Evolutionary conservation across 2,329 filamentous ascomycete species (phyloP).

Genomic region (Grosmannia huntii): DNA sequence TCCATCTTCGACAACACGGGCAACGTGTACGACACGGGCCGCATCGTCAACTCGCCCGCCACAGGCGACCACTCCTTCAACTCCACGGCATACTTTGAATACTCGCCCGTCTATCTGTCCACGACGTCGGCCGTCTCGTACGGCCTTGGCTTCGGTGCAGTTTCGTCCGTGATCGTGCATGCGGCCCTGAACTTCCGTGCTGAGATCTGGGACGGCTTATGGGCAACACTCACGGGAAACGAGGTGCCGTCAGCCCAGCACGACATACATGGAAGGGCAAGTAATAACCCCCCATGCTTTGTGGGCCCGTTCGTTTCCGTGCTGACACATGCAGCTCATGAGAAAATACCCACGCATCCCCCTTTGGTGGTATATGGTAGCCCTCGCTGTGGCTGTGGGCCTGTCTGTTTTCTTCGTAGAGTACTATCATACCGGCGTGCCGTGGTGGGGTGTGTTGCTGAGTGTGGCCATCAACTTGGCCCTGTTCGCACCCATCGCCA

Average conservation of each 20-base stretch:
- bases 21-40: conserved; percentile 41
- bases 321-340: conserved; percentile 30
- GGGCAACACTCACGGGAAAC: conserved; percentile 38
- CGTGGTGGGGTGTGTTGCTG: conserved; percentile 41
- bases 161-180: conserved; percentile 45
- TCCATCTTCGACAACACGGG: conserved; percentile 53
- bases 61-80: conserved; percentile 34
- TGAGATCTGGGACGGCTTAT: conserved; percentile 26
- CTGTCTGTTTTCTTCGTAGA: conserved; percentile 37
- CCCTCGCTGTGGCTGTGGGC: conserved; percentile 37
- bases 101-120: conserved; percentile 52
- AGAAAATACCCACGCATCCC: conserved; percentile 44
- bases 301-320: not conserved
- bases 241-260: conserved; percentile 19
- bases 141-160: conserved; percentile 40
- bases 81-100: conserved; percentile 44
- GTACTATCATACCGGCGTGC: conserved; percentile 41
- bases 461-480: conserved; percentile 42
- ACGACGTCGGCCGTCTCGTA: conserved; percentile 47
- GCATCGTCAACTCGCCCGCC: conserved; percentile 33
- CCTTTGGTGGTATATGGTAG: conserved; percentile 42
- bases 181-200: conserved; percentile 41
- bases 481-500: conserved; percentile 46
- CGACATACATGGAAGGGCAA: not conserved
- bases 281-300: not conserved